Evolutionary conservation across 805 yeast genomes (phyloP), one percentile per base, ranked within the genome.

Genomic region (Ogataea trehalophila): DNA sequence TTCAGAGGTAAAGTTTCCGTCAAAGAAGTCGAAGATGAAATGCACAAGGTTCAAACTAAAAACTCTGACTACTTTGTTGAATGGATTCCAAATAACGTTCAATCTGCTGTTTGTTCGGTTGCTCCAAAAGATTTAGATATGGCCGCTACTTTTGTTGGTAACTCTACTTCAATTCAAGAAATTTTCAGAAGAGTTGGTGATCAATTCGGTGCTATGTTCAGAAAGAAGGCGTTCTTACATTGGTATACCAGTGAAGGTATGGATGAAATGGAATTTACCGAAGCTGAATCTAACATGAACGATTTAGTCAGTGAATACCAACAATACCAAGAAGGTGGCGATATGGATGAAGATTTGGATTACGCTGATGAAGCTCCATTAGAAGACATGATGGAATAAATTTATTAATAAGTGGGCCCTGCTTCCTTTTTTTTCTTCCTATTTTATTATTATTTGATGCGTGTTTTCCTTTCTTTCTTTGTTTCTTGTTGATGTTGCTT

Each of bases 201-300:
- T 60, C 96, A 90, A 72, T 90, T 90, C 72, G 76, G 84, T 58
- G 91, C 90, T 51, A 90, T 90, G 97, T 90, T 86, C 72, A 80
- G 87, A 67, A 87, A 94, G 74, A 86, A 85, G 69, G 97, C 97
- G 54, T 90, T 90, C 81, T 83, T 90, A 72, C 96, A 90, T 71
- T 90, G 97, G 97, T 90, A 88, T 72, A 87, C 94, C 9, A 79
- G 84, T 58, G 97, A 90, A 71, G 97, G 97, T 74, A 90, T 90
- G 97, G 97, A 90, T 64, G 95, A 85, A 72, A 77, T 83, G 76
- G 97, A 90, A 73, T 90, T 90, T 70, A 80, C 89, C 49, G 97
- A 90, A 74, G 97, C 97, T 45, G 95, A 88, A 72, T 83, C 92
- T 46, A 87, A 90, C 67, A 81, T 90, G 90, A 80, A 79, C 58